Evolutionary conservation across 352 stramenopile species (phyloP).

Genomic region (Phytophthora crassamura): DNA sequence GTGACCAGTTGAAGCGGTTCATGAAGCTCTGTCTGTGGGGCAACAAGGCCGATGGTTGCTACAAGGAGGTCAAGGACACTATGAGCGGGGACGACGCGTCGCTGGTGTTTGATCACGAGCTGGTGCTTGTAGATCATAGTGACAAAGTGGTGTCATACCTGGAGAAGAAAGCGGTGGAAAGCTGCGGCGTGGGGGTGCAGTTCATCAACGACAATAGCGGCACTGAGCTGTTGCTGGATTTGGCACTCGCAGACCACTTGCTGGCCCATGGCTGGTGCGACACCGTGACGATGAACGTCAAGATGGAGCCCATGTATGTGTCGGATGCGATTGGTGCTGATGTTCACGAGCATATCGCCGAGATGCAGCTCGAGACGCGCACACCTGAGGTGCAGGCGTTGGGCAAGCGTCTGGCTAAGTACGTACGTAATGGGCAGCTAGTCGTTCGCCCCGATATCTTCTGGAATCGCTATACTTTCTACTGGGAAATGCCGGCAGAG

Average conservation of each 20-base stretch:
- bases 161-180: slow-evolving; percentile 12
- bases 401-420: slow-evolving; percentile 37
- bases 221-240: slow-evolving; percentile 67
- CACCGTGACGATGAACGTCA: slow-evolving; percentile 69
- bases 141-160: slow-evolving; percentile 46
- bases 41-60: slow-evolving; percentile 76
- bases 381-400: slow-evolving; percentile 43
- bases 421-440: slow-evolving; percentile 30
- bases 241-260: slow-evolving; percentile 64
- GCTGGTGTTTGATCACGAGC: slow-evolving; percentile 52
- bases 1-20: slow-evolving; percentile 43
- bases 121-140: slow-evolving; percentile 58
- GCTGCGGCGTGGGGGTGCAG: slow-evolving; percentile 35
- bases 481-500: slow-evolving; percentile 56
- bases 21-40: slow-evolving; percentile 71
- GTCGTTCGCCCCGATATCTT: slow-evolving; percentile 39
- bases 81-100: slow-evolving; percentile 50
- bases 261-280: slow-evolving; percentile 51
- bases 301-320: slow-evolving; percentile 77
- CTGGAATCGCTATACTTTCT: slow-evolving; percentile 74
- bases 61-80: slow-evolving; percentile 69
- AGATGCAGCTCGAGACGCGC: slow-evolving; percentile 40
- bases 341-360: slow-evolving; percentile 55
- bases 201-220: slow-evolving; percentile 80
- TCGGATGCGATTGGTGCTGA: slow-evolving; percentile 63